Conservation (phyloP, 257 asterid species). For the Gynochthodes officinalis region DNA sequence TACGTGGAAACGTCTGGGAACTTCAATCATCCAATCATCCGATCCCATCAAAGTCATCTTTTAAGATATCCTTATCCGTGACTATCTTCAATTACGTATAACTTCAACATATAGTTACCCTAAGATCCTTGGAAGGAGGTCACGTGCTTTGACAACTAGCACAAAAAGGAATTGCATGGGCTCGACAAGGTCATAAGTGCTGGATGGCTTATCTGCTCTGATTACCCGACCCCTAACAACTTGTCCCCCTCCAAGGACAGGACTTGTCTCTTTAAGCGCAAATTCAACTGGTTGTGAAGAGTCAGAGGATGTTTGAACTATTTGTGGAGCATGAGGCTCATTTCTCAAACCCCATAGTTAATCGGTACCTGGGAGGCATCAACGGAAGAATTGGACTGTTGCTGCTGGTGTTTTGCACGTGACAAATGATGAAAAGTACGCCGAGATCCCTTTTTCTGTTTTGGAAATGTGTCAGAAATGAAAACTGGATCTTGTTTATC, state of each 20-base stretch:
- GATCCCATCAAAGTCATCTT: conserved; percentile 73
- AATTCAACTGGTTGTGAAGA: conserved; percentile 59
- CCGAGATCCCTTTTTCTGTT: conserved; percentile 39
- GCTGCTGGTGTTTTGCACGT: conserved; percentile 32
- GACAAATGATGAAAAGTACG: conserved; percentile 52
- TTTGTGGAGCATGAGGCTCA: conserved; percentile 45
- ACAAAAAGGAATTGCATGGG: conserved; percentile 91
- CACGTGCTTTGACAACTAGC: conserved; percentile 74
- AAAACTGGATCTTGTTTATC: conserved; percentile 26
- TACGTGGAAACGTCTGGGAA: conserved; percentile 83
- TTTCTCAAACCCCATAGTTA: conserved; percentile 41
- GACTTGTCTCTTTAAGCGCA: conserved; percentile 73
- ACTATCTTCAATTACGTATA: conserved; percentile 60
- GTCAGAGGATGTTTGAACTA: conserved; percentile 36
- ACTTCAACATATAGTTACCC: conserved; percentile 95
- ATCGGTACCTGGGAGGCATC: conserved; percentile 31
- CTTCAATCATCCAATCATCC: conserved; percentile 60
- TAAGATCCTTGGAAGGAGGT: conserved; percentile 61
- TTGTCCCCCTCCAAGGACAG: conserved; percentile 83
- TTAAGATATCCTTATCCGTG: conserved; percentile 68
- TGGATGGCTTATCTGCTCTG: conserved; percentile 46
- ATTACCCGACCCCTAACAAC: conserved; percentile 62
- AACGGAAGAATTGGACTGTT: conserved; percentile 27
- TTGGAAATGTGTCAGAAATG: conserved; percentile 18
- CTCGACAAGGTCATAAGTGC: conserved; percentile 85